Conservation (phyloP, 2,329 filamentous ascomycete genomes). For the Metarhizium sp. region DNA sequence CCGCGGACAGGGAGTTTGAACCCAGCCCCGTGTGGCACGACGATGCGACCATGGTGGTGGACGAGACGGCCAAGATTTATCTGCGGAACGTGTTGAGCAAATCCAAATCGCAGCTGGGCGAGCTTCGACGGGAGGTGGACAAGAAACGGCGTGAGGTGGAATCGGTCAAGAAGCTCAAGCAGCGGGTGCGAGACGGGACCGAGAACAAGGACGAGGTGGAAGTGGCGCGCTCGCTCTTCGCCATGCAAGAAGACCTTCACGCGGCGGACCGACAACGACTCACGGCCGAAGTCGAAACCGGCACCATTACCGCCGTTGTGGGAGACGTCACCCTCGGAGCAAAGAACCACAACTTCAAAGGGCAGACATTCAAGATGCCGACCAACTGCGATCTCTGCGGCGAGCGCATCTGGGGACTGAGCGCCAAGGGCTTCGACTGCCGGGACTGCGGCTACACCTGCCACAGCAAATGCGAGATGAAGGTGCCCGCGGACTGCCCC, state of each 20-base stretch:
- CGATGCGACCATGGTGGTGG: slow-evolving; percentile 74
- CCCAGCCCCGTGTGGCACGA: slow-evolving; percentile 97
- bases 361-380: slow-evolving; percentile 98
- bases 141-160: slow-evolving; percentile 83
- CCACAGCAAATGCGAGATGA: slow-evolving; percentile 98
- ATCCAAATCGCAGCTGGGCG: slow-evolving; percentile 74
- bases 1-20: slow-evolving; percentile 77
- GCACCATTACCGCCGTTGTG: slow-evolving; percentile 82
- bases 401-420: slow-evolving; percentile 93
- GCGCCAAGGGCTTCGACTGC: slow-evolving; percentile 93
- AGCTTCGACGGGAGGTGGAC: slow-evolving; percentile 74
- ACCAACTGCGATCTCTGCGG: slow-evolving; percentile 97
- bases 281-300: slow-evolving; percentile 85
- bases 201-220: slow-evolving; percentile 86
- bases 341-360: slow-evolving; percentile 94
- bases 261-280: slow-evolving; percentile 74
- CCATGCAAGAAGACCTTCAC: slow-evolving; percentile 76
- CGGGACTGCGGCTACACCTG: slow-evolving; percentile 96
- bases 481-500: slow-evolving; percentile 90
- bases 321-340: slow-evolving; percentile 89
- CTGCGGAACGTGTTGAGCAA: slow-evolving; percentile 86
- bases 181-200: slow-evolving; percentile 69
- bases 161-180: slow-evolving; percentile 60
- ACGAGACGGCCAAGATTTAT: slow-evolving; percentile 82
- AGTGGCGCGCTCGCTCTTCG: slow-evolving; percentile 73